Base-by-base conservation (phyloP, 2,329 filamentous ascomycete species). In the Macrophomina pseudophaseolina region DNA sequence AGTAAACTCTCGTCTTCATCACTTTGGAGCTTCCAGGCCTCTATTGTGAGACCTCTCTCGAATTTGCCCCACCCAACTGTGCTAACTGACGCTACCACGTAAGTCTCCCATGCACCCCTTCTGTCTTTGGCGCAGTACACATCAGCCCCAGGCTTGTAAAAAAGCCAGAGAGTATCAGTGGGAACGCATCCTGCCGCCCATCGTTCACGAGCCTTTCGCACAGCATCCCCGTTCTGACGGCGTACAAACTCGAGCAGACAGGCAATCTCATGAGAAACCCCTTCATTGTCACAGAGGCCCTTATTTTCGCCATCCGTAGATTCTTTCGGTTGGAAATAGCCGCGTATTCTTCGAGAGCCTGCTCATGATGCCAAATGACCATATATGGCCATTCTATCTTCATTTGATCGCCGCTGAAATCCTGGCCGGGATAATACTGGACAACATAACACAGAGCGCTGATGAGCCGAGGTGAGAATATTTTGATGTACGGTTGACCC, bases 11-110 rank as follows among this genome's bases (percentile, higher is more conserved):
- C 48, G 30, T 23, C 65, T 59, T 28, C 18, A 2, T 30, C 2
- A 64, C 63, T 16, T 70, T 52, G 53, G 70, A n/a, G 48, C 35
- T 69, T 70, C 70, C 70, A 71, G 5, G 70, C 40, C 0, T 18
- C 0, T 33, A 68, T 48, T 0, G 35, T 54, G 52, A 67, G 69
- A 18, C 32, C 1, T 2, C 33, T 7, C 2, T 64, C 63, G 7
- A 18, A 28, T 14, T 67, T 67, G 42, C 69, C 66, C 16, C 30
- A 56, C 0, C 68, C 63, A 23, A 49, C 46, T 35, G 59, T 67
- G 16, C 56, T 38, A 3, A 65, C 38, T n/a, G 18, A 48, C 33
- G 65, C 65, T 32, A 70, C 52, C 12, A 70, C 65, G 40, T 66
- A 68, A 8, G 63, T 30, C 4, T 69, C 66, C 11, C 63, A 59